Evolutionary conservation across 352 stramenopile genomes (phyloP).

Genomic region (Lagenidium giganteum): DNA sequence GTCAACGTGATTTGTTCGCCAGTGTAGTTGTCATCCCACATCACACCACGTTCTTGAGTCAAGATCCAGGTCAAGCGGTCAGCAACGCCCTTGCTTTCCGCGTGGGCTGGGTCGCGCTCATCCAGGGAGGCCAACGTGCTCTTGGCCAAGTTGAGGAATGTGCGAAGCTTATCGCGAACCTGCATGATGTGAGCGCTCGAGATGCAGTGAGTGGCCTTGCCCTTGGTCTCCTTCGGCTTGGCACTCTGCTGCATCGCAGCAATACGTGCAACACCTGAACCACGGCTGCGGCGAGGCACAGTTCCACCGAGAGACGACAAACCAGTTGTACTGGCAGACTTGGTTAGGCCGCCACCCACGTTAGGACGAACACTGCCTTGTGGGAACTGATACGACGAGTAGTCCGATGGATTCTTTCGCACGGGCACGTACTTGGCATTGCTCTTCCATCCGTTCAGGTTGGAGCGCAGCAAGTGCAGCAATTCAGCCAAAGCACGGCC

Average conservation of each 20-base stretch:
- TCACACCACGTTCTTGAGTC: conserved; percentile 96
- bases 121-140: conserved; percentile 70
- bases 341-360: conserved; percentile 59
- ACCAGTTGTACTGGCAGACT: conserved; percentile 85
- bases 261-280: conserved; percentile 76
- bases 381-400: conserved; percentile 80
- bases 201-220: conserved; percentile 70
- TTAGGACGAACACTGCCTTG: conserved; percentile 39
- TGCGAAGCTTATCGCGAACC: conserved; percentile 93
- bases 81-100: conserved; percentile 88
- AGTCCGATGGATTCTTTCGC: conserved; percentile 79
- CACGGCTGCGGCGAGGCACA: conserved; percentile 71
- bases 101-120: conserved; percentile 71
- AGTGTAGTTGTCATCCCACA: conserved; percentile 97
- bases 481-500: conserved; percentile 49
- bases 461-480: conserved; percentile 46
- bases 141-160: conserved; percentile 92
- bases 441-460: conserved; percentile 62
- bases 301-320: conserved; percentile 69
- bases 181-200: conserved; percentile 82
- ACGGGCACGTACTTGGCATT: conserved; percentile 79
- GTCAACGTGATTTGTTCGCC: conserved; percentile 86
- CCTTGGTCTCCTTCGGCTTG: conserved; percentile 48
- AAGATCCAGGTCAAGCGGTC: conserved; percentile 96
- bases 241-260: conserved; percentile 72